Evolutionary conservation across 2,329 filamentous ascomycete genomes (phyloP).

Genomic region (Penicillium sp.): DNA sequence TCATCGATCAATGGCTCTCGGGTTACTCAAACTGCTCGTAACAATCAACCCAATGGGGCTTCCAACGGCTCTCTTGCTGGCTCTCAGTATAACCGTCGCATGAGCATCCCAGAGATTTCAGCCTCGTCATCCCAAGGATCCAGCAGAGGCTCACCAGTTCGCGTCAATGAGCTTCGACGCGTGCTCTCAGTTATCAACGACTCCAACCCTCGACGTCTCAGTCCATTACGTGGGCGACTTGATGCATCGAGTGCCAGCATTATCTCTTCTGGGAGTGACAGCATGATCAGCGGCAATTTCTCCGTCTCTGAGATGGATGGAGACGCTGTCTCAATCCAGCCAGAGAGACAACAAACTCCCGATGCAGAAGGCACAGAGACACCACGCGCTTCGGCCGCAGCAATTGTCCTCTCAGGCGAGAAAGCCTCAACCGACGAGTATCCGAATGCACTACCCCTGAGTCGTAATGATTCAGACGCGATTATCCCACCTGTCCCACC

Average conservation of each 20-base stretch:
- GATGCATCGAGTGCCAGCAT: slow-evolving; percentile 35
- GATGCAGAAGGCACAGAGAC: slow-evolving; percentile 35
- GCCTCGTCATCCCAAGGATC: slow-evolving; percentile 37
- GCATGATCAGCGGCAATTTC: slow-evolving; percentile 44
- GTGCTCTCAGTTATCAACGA: slow-evolving; percentile 46
- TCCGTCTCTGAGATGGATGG: slow-evolving; percentile 38
- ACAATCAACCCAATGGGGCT: slow-evolving; percentile 31
- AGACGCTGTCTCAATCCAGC: slow-evolving; percentile 30
- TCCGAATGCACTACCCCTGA: slow-evolving; percentile 7
- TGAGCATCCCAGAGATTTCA: slow-evolving; percentile 40
- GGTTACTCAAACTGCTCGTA: slow-evolving; percentile 48
- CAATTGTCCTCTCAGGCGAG: slow-evolving; percentile 18
- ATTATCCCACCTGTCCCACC: slow-evolving; percentile 49
- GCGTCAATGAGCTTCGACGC: slow-evolving; percentile 50
- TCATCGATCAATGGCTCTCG: slow-evolving; percentile 75
- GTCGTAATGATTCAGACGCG: slow-evolving; percentile 20
- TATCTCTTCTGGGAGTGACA: slow-evolving; percentile 45
- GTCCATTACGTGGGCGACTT: slow-evolving; percentile 44
- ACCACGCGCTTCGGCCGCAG: slow-evolving; percentile 30
- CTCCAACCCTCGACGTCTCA: slow-evolving; percentile 38
- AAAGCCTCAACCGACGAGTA: slow-evolving; percentile 10
- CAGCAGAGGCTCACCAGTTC: slow-evolving; percentile 46
- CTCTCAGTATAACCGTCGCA: slow-evolving; percentile 34
- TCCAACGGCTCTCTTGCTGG: slow-evolving; percentile 33
- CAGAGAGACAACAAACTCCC: slow-evolving; percentile 21